These are phyloP conservation scores for Penicillium janthinellum DNA, from an alignment of 2,329 filamentous ascomycete genomes.

Conservation along the genomic window DNA sequence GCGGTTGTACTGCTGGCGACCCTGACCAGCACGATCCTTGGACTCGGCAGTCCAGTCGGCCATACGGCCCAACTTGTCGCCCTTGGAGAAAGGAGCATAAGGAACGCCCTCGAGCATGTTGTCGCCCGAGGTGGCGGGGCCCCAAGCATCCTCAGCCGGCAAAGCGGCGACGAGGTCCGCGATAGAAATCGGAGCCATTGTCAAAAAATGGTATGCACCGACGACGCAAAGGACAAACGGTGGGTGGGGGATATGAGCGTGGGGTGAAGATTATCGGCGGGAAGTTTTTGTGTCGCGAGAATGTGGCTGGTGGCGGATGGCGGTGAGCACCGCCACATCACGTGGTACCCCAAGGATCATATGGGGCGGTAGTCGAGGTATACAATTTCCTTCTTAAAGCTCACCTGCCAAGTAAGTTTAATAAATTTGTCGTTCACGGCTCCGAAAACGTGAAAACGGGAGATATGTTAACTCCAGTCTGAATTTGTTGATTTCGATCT, in stretches of 20 bases:
- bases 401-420: neutral
- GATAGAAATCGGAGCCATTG: conserved; percentile 59
- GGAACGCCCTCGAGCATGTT: conserved; percentile 93
- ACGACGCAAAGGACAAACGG: conserved; percentile 18
- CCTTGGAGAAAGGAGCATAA: conserved; percentile 97
- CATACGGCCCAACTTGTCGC: conserved; percentile 98
- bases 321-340: conserved; percentile 20
- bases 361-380: neutral
- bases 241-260: conserved; percentile 19
- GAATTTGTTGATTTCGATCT: neutral
- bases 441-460: too few relatives aligned
- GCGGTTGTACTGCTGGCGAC: conserved; percentile 85
- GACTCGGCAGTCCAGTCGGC: conserved; percentile 94
- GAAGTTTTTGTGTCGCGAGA: conserved; percentile 34
- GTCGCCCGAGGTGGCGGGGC: conserved; percentile 77
- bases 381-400: neutral
- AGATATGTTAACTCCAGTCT: neutral
- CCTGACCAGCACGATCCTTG: conserved; percentile 72
- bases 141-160: conserved; percentile 81
- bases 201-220: conserved; percentile 18
- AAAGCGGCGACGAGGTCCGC: conserved; percentile 70
- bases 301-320: conserved; percentile 23
- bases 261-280: conserved; percentile 29
- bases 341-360: neutral
- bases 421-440: too few relatives aligned